Conservation (phyloP, 106 monocot genomes). For the Apostasia shenzhenica region DNA sequence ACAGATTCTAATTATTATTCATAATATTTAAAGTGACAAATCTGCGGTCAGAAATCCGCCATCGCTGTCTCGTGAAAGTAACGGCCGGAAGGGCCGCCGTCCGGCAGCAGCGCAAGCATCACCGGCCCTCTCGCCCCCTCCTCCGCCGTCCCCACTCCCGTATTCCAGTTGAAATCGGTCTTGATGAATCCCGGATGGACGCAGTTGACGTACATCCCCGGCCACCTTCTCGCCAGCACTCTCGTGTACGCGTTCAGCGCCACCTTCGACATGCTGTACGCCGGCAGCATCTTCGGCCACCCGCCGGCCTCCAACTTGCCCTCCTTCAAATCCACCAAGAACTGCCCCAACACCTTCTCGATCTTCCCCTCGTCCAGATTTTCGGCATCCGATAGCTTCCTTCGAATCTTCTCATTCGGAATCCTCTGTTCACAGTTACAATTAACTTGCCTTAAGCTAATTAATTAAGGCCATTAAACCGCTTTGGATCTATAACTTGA, state of each 20-base stretch:
- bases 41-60: slow-evolving; percentile 7
- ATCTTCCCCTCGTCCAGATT: slow-evolving; percentile 28
- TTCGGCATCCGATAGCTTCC: slow-evolving; percentile 16
- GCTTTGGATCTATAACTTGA: background rate
- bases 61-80: slow-evolving; percentile 49
- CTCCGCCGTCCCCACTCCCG: slow-evolving; percentile 26
- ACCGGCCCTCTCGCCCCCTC: slow-evolving; percentile 49
- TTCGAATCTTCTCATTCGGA: slow-evolving; percentile 28
- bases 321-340: slow-evolving; percentile 41
- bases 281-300: slow-evolving; percentile 45
- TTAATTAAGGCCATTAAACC: background rate
- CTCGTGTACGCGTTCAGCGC: slow-evolving; percentile 55
- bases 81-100: slow-evolving; percentile 28
- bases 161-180: slow-evolving; percentile 52
- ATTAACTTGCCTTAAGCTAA: background rate
- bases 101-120: slow-evolving; percentile 37
- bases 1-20: no score
- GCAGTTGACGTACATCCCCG: slow-evolving; percentile 44
- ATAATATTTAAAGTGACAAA: no score
- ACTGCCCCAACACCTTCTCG: slow-evolving; percentile 28
- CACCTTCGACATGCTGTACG: slow-evolving; percentile 56
- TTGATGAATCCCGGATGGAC: slow-evolving; percentile 55
- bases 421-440: slow-evolving; percentile 25
- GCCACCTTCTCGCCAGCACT: slow-evolving; percentile 40
- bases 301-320: slow-evolving; percentile 28